Conservation (phyloP, 2,329 filamentous ascomycete genomes). For the Lasiodiplodia citricola region DNA sequence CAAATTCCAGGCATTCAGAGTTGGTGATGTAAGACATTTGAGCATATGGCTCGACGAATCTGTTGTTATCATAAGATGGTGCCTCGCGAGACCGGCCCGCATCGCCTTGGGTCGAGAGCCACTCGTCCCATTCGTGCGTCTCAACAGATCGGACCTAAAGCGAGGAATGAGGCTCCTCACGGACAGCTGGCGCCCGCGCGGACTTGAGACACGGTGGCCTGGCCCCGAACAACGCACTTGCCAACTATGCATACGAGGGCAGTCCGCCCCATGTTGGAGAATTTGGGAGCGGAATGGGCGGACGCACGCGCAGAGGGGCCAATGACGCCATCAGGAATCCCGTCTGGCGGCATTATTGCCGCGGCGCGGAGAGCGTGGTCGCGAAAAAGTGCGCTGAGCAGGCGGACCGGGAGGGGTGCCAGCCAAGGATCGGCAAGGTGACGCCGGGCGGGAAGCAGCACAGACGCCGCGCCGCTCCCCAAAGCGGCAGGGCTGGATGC, state of each 20-base stretch:
- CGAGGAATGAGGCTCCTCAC: neutral
- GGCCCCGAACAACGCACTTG: slow-evolving; percentile 9
- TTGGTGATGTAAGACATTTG: neutral
- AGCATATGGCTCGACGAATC: neutral
- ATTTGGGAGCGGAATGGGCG: neutral
- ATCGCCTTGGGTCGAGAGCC: neutral
- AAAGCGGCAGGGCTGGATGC: slow-evolving; percentile 16
- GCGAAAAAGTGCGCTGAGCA: neutral
- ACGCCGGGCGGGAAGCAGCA: slow-evolving; percentile 8
- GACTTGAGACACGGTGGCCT: slow-evolving; percentile 14
- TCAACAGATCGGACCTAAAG: neutral
- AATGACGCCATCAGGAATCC: too few species aligned
- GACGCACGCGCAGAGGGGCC: neutral
- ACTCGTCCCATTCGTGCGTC: slow-evolving; percentile 10
- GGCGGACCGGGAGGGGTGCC: neutral
- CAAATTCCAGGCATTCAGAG: neutral
- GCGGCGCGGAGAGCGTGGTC: neutral
- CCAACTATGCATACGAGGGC: slow-evolving; percentile 2
- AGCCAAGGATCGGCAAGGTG: slow-evolving; percentile 18
- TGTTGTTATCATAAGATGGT: neutral
- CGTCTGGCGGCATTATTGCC: neutral
- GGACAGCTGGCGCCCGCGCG: neutral
- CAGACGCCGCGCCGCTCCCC: neutral
- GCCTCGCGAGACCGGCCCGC: neutral
- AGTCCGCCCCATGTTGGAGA: neutral